Evolutionary conservation across 163 green algal genomes (phyloP).

Genomic region (Volvox carteri): DNA sequence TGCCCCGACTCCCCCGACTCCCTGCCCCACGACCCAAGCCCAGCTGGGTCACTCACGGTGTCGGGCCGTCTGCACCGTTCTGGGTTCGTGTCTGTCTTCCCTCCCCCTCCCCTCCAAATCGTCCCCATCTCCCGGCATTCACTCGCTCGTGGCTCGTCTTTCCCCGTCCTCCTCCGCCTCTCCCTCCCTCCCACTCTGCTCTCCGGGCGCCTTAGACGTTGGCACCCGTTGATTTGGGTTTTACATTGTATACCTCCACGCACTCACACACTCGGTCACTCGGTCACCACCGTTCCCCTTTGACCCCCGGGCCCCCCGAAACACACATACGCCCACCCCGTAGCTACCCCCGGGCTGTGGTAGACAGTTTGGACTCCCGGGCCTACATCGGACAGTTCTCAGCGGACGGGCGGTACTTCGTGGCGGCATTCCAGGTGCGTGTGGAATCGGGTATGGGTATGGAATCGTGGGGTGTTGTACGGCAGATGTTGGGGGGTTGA

Average conservation of each 20-base stretch:
- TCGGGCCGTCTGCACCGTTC: no score
- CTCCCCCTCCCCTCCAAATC: neutral
- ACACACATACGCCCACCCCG: neutral
- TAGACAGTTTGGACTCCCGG: slow-evolving; percentile 57
- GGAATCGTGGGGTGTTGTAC: neutral
- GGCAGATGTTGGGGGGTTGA: neutral
- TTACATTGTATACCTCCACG: no score
- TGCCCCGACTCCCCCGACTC: no score
- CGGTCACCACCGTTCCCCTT: neutral
- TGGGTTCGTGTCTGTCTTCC: no score
- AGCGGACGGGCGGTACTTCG: slow-evolving; percentile 79
- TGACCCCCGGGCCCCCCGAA: neutral
- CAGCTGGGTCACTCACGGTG: no score
- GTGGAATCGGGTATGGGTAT: neutral
- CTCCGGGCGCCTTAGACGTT: no score
- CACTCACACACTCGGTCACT: no score
- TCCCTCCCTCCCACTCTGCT: neutral
- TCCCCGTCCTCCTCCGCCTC: neutral
- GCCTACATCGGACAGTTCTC: slow-evolving; percentile 90
- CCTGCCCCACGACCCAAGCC: no score
- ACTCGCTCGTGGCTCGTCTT: neutral
- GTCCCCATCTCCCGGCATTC: neutral
- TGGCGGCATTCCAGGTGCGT: slow-evolving; percentile 78
- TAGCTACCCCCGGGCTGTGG: slow-evolving; percentile 40
- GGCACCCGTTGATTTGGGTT: no score